Evolutionary conservation across 2,329 filamentous ascomycete genomes (phyloP).

Genomic region (Chrysoporthe deuterocubensis): DNA sequence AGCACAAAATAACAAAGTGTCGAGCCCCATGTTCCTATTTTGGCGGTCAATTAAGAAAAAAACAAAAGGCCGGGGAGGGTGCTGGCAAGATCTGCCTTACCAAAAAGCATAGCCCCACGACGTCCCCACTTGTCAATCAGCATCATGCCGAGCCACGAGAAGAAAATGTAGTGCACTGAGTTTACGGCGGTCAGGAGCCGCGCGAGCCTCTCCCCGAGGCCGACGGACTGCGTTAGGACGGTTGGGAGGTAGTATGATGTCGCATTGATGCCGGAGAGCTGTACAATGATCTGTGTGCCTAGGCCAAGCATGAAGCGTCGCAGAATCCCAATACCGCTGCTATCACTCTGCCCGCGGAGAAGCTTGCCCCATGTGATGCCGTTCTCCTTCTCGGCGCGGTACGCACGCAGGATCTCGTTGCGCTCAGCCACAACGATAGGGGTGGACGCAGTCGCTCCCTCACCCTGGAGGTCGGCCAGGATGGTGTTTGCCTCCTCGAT

Average conservation of each 20-base stretch:
- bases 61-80: too few relatives aligned
- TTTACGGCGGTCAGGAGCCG: constrained; percentile 56
- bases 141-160: constrained; percentile 35
- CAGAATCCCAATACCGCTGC: constrained; percentile 36
- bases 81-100: constrained; percentile 42
- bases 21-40: neutral
- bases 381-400: neutral
- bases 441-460: neutral
- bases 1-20: neutral
- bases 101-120: constrained; percentile 60
- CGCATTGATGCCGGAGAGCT: constrained; percentile 42
- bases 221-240: constrained; percentile 56
- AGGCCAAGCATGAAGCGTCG: constrained; percentile 54
- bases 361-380: neutral
- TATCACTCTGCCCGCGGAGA: neutral
- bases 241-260: constrained; percentile 47
- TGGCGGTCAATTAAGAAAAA: too few relatives aligned
- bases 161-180: constrained; percentile 38
- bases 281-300: constrained; percentile 38
- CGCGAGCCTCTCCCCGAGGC: constrained; percentile 52
- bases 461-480: constrained; percentile 12
- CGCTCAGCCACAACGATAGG: constrained; percentile 35
- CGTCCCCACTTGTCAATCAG: constrained; percentile 50
- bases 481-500: neutral
- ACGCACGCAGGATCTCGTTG: neutral